Percentiles rank a stretch among this genome's conserved stretches.
Conservation (phyloP, 305 asterid species). For the Fraxinus angustifolia region DNA sequence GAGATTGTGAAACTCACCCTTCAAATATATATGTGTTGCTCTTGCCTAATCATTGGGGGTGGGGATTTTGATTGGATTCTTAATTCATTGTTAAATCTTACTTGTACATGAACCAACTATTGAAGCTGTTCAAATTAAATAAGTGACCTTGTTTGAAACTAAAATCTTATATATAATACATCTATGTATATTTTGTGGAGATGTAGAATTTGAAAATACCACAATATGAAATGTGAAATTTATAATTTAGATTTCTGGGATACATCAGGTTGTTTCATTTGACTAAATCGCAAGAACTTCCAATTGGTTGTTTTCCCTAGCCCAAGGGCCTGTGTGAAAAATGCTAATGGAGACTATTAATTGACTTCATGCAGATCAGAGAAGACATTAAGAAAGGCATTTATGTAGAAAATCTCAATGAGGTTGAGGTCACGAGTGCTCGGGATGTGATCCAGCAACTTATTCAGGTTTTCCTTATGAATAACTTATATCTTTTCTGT, state of each 20-base stretch:
- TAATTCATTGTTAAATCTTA: not conserved
- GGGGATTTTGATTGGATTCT: constrained; percentile 1
- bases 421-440: constrained; percentile 84
- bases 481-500: not conserved
- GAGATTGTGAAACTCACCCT: not conserved
- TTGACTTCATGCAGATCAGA: constrained; percentile 56
- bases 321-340: not conserved
- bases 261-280: constrained; percentile 17
- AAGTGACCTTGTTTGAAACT: not conserved
- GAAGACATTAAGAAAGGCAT: constrained; percentile 91
- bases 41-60: not conserved
- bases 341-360: constrained; percentile 20
- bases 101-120: not conserved
- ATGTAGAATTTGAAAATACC: not conserved
- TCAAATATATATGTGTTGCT: not conserved
- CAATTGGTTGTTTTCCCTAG: not conserved
- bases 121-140: not conserved
- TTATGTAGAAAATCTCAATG: constrained; percentile 86
- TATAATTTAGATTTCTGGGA: not conserved
- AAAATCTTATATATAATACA: not conserved
- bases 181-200: not conserved
- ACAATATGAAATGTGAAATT: not conserved
- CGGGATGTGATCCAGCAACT: constrained; percentile 92
- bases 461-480: constrained; percentile 58
- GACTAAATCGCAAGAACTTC: constrained; percentile 10